A percentile compares a stretch with the other conserved stretches of the same genome.
These are phyloP conservation scores for Naematelia encephala DNA, from an alignment of 768 basidiomycete species.

Conservation along the genomic window DNA sequence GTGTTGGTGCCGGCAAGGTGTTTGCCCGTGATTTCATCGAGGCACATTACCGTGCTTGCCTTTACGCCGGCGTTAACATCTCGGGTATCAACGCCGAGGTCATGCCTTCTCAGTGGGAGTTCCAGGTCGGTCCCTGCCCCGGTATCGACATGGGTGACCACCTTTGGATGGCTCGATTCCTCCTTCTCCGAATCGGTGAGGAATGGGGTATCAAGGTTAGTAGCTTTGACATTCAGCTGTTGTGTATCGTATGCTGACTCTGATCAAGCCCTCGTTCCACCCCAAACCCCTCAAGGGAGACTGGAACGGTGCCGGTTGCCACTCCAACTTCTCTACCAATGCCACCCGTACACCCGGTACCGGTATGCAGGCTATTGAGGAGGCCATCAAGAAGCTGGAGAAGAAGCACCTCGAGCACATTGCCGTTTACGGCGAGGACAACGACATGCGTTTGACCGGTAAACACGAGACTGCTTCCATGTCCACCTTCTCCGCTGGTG, in stretches of 20 bases:
- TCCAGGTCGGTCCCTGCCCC: constrained; percentile 98
- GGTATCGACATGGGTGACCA: constrained; percentile 99
- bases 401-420: constrained; percentile 93
- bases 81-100: constrained; percentile 99
- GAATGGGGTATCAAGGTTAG: constrained; percentile 82
- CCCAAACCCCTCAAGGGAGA: constrained; percentile 95
- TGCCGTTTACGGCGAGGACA: constrained; percentile 96
- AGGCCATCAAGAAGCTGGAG: constrained; percentile 86
- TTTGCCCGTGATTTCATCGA: constrained; percentile 98
- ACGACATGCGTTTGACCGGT: constrained; percentile 91
- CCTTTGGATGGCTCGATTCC: constrained; percentile 98
- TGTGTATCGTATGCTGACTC: neutral
- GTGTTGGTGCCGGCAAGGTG: constrained; percentile 98
- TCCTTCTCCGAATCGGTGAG: constrained; percentile 91
- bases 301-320: constrained; percentile 99
- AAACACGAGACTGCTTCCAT: constrained; percentile 98
- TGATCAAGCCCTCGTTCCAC: constrained; percentile 87
- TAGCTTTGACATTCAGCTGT: constrained; percentile 4
- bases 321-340: constrained; percentile 93
- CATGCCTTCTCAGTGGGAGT: constrained; percentile 99
- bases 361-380: constrained; percentile 87
- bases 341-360: constrained; percentile 82
- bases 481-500: constrained; percentile 82
- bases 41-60: constrained; percentile 84
- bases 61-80: constrained; percentile 93